These are phyloP conservation scores for Coffea humblotiana DNA, from an alignment of 305 asterid genomes.

Conservation along the genomic window DNA sequence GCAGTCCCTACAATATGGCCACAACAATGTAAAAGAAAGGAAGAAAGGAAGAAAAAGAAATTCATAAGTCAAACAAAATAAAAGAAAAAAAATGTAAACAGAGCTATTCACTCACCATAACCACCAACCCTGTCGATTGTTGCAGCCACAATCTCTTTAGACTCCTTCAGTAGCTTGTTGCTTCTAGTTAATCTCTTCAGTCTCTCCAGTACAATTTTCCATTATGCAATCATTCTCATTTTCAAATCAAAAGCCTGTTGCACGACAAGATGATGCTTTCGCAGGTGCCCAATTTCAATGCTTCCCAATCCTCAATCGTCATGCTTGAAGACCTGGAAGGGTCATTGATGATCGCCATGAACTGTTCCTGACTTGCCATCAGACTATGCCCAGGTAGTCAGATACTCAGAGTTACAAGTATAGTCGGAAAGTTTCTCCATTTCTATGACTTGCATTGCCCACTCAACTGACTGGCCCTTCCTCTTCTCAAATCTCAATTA, in stretches of 20 bases:
- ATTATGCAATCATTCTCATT: conserved; percentile 30
- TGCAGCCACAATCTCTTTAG: conserved; percentile 44
- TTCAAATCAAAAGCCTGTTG: conserved; percentile 34
- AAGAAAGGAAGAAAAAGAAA: no score
- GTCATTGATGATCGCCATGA: conserved; percentile 16
- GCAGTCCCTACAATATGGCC: not conserved
- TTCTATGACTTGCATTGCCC: conserved; percentile 34
- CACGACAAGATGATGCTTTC: not conserved
- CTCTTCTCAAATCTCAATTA: conserved; percentile 18
- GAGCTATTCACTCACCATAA: not conserved
- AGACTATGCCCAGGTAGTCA: conserved; percentile 11
- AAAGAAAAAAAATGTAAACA: no score
- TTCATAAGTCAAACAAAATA: no score
- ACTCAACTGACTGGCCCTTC: conserved; percentile 24
- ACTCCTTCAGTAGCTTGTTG: conserved; percentile 43
- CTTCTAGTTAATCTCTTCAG: conserved; percentile 34
- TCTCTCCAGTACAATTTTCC: conserved; percentile 29
- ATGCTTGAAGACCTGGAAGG: not conserved
- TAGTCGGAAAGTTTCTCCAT: conserved; percentile 34
- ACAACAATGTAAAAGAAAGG: no score
- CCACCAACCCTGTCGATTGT: conserved; percentile 32
- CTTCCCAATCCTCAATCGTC: conserved; percentile 18
- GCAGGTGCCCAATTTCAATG: conserved; percentile 18
- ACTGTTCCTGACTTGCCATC: conserved; percentile 19
- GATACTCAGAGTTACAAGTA: conserved; percentile 38